A percentile compares a stretch with the other conserved stretches of the same genome.
These are phyloP conservation scores for Cyclocybe aegerita DNA, from an alignment of 768 basidiomycete genomes.

Conservation along the genomic window DNA sequence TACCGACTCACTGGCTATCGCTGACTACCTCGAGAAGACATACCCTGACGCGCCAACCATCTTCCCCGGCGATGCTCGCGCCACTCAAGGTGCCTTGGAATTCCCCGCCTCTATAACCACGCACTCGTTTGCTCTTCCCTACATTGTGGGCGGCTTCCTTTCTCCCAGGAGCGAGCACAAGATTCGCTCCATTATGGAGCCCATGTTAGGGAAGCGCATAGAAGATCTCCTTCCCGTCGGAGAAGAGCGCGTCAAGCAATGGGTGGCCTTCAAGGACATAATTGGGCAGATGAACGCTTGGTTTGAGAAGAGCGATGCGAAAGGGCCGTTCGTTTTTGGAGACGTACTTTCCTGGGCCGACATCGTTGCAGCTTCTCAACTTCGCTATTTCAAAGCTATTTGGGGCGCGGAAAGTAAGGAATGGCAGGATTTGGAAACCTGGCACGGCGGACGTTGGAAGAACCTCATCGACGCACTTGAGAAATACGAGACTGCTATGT, in stretches of 20 bases:
- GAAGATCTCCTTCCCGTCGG: conserved; percentile 18
- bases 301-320: conserved; percentile 14
- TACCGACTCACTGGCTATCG: conserved; percentile 43
- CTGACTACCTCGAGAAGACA: conserved; percentile 44
- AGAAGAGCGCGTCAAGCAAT: conserved; percentile 12
- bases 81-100: not conserved
- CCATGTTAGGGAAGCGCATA: conserved; percentile 14
- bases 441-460: conserved; percentile 31
- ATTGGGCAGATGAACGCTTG: conserved; percentile 17
- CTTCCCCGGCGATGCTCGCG: conserved; percentile 25
- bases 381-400: conserved; percentile 24
- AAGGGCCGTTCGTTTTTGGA: conserved; percentile 28
- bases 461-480: conserved; percentile 18
- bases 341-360: conserved; percentile 31
- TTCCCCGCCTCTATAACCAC: too few relatives aligned
- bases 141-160: too few relatives aligned
- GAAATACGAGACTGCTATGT: conserved; percentile 12
- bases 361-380: conserved; percentile 24
- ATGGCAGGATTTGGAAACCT: conserved; percentile 30
- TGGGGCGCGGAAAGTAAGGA: conserved; percentile 30
- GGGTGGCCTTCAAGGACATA: conserved; percentile 17
- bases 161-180: too few relatives aligned
- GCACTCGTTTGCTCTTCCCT: too few relatives aligned
- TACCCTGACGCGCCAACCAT: conserved; percentile 42
- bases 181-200: too few relatives aligned